Conservation (phyloP, 164 flowering plant species). For the Buxus sempervirens region DNA sequence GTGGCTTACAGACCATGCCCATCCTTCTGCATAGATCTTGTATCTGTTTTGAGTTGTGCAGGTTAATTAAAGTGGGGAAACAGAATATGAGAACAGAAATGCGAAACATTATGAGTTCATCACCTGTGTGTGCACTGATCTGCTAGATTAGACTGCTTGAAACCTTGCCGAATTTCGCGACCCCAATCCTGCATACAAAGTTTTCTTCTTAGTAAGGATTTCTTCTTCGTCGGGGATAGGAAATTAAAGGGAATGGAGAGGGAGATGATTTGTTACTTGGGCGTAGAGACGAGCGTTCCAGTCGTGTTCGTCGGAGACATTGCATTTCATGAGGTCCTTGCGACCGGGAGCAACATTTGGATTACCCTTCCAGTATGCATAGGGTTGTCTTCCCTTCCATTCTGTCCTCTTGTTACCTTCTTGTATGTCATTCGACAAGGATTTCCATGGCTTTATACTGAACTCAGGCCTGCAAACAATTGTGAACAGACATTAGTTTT, state of each 20-base stretch:
- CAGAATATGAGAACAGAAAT: too few species aligned
- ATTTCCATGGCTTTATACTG: slow-evolving; percentile 40
- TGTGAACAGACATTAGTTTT: too few species aligned
- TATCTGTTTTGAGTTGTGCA: too few species aligned
- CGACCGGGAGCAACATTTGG: slow-evolving; percentile 31
- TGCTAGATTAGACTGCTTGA: slow-evolving; percentile 28
- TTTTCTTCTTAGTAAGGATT: not conserved
- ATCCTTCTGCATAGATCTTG: slow-evolving; percentile 45
- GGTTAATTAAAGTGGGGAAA: too few species aligned
- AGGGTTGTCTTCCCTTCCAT: slow-evolving; percentile 47
- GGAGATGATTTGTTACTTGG: slow-evolving; percentile 20
- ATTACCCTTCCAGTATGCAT: slow-evolving; percentile 53
- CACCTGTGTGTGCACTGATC: slow-evolving; percentile 42
- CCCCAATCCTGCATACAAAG: slow-evolving; percentile 31
- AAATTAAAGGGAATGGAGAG: not conserved
- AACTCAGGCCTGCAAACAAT: slow-evolving; percentile 33
- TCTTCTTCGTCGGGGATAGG: too few species aligned
- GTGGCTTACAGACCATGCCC: slow-evolving; percentile 52
- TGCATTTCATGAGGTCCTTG: slow-evolving; percentile 36
- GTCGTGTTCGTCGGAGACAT: slow-evolving; percentile 26
- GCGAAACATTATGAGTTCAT: not conserved
- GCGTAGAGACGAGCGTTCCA: slow-evolving; percentile 38
- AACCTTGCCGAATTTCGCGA: slow-evolving; percentile 21
- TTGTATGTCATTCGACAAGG: slow-evolving; percentile 24
- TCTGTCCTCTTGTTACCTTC: slow-evolving; percentile 33